Conservation (phyloP, 106 monocot species). For the Dendrobium huoshanense region DNA sequence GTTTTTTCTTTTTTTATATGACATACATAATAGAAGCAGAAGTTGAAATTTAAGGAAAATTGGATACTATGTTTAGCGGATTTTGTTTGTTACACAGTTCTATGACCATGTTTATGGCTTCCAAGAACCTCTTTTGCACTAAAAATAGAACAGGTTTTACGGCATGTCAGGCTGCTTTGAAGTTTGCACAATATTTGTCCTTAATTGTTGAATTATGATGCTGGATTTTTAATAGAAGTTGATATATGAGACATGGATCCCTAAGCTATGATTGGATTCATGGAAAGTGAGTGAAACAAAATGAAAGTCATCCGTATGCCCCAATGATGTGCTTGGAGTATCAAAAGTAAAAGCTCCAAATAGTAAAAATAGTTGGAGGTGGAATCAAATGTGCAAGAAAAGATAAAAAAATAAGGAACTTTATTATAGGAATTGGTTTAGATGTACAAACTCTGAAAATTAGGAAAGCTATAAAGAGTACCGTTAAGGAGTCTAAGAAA, state of each 20-base stretch:
- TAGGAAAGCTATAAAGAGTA: too few relatives aligned
- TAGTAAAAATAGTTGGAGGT: too few relatives aligned
- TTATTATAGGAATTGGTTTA: too few relatives aligned
- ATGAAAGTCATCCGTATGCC: too few relatives aligned
- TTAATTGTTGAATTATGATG: background rate
- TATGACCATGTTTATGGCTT: background rate
- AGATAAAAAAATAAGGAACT: too few relatives aligned
- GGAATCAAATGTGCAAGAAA: too few relatives aligned
- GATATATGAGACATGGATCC: background rate
- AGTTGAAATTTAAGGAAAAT: background rate
- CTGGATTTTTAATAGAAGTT: background rate
- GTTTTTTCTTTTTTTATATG: background rate
- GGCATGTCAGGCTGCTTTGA: background rate
- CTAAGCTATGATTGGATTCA: too few relatives aligned
- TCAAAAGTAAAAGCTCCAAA: too few relatives aligned
- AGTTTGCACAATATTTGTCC: background rate
- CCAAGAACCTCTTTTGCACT: background rate
- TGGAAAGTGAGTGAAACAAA: too few relatives aligned
- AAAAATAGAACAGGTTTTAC: background rate
- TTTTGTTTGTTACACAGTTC: background rate
- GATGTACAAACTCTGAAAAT: too few relatives aligned
- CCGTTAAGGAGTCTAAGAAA: too few relatives aligned
- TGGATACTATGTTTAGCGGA: background rate
- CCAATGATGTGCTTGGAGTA: too few relatives aligned
- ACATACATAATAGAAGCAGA: background rate